Evolutionary conservation across 352 stramenopile species (phyloP).

Genomic region (Pythium inflatum): DNA sequence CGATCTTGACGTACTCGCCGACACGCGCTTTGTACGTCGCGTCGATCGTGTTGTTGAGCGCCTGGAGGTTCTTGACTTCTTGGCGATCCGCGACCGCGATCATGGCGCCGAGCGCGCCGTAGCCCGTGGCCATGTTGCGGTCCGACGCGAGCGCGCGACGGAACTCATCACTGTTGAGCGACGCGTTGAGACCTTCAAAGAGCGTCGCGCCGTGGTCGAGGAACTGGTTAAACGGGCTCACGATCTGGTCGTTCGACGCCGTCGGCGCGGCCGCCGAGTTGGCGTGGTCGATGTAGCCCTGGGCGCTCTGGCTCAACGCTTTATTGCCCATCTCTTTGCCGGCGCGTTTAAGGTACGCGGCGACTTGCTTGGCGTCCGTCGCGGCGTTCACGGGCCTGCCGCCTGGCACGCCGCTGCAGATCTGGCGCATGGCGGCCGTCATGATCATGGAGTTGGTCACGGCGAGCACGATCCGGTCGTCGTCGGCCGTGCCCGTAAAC

Average conservation of each 20-base stretch:
- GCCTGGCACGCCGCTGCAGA: background rate
- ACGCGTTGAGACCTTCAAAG: background rate
- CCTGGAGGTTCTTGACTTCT: conserved; percentile 3
- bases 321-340: background rate
- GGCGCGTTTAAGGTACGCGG: background rate
- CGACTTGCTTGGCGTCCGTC: background rate
- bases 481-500: too few relatives aligned
- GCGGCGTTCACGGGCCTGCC: background rate
- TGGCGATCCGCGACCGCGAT: conserved; percentile 3
- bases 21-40: background rate
- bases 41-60: conserved; percentile 8
- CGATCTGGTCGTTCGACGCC: background rate
- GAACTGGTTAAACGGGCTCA: background rate
- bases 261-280: background rate
- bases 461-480: background rate
- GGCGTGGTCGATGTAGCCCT: background rate
- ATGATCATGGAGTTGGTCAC: background rate
- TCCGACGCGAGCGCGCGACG: background rate
- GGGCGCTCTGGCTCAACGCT: background rate
- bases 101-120: conserved; percentile 1
- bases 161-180: conserved; percentile 7
- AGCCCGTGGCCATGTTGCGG: background rate
- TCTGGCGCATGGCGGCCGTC: background rate
- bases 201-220: background rate
- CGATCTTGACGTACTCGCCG: conserved; percentile 9